phyloP scores from a whole-genome alignment of 1,284 basidiomycete species.

The Cutaneotrichosporon sp. region DNA sequence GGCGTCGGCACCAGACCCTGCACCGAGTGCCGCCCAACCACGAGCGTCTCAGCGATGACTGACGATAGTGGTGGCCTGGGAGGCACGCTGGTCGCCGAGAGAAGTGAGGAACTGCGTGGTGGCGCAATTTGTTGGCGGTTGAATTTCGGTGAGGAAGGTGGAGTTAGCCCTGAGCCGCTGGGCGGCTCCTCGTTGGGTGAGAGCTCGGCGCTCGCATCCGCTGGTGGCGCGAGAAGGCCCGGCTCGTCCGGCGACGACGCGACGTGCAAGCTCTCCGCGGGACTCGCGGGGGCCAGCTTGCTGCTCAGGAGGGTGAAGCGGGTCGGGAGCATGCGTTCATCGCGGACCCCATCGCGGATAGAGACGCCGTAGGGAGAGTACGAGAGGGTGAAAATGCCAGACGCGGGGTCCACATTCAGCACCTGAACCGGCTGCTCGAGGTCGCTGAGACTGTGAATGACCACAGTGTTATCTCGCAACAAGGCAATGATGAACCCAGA shows the following conservation, averaged over 20 bases:
- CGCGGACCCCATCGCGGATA: slow-evolving; percentile 40
- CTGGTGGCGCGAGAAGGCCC: no score
- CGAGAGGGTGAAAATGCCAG: slow-evolving; percentile 31
- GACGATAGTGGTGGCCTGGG: slow-evolving; percentile 32
- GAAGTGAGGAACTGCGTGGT: slow-evolving; percentile 21
- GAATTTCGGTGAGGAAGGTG: slow-evolving; percentile 35
- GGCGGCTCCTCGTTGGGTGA: slow-evolving; percentile 32
- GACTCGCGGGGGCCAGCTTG: slow-evolving; percentile 21
- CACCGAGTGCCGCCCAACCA: slow-evolving; percentile 45
- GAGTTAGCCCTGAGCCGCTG: slow-evolving; percentile 41
- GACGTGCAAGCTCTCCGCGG: not conserved
- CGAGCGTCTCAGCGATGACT: slow-evolving; percentile 43
- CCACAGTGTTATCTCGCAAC: slow-evolving; percentile 69
- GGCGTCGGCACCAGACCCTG: slow-evolving; percentile 45
- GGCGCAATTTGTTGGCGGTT: slow-evolving; percentile 23
- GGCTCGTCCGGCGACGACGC: not conserved
- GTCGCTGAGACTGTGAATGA: slow-evolving; percentile 72
- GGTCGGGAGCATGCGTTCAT: slow-evolving; percentile 32
- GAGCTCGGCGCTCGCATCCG: no score
- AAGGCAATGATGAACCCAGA: slow-evolving; percentile 73
- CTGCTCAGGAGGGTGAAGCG: slow-evolving; percentile 31
- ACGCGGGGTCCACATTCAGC: slow-evolving; percentile 54
- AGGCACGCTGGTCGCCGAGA: slow-evolving; percentile 6
- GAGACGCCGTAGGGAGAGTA: slow-evolving; percentile 47
- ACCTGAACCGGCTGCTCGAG: slow-evolving; percentile 65